Evolutionary conservation across 2,329 filamentous ascomycete species (phyloP).

Genomic region (Apiospora saccharicola): DNA sequence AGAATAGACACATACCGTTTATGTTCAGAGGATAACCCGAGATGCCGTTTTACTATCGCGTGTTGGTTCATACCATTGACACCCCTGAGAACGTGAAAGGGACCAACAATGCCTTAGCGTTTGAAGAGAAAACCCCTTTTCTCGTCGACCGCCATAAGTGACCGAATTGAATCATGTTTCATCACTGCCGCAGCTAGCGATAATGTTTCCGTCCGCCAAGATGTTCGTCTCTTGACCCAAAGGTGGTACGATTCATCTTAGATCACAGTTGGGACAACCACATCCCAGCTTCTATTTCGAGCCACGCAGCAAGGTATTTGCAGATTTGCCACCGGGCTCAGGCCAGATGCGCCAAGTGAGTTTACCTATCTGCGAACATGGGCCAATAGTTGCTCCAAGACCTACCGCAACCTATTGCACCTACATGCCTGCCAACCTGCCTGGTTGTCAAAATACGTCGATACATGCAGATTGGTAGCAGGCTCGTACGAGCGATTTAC

Average conservation of each 20-base stretch:
- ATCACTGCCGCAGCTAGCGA: not conserved
- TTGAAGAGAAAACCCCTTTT: not conserved
- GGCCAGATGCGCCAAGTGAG: not conserved
- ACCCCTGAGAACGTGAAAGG: not conserved
- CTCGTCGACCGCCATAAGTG: not conserved
- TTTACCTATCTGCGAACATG: not conserved
- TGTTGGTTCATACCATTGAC: not conserved
- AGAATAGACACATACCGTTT: not conserved
- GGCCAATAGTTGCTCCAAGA: constrained; percentile 3
- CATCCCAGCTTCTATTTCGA: not conserved
- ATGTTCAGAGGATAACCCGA: not conserved
- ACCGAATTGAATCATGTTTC: not conserved
- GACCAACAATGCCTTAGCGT: not conserved
- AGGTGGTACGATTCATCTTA: constrained; percentile 1
- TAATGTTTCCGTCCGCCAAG: not conserved
- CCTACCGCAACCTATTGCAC: not conserved
- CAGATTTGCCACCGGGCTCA: not conserved
- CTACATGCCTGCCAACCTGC: not conserved
- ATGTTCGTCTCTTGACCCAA: too few species aligned
- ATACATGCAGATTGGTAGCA: not conserved
- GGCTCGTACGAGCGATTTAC: not conserved
- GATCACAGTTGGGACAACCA: not conserved
- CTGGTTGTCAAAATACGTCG: not conserved
- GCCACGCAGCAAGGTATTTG: not conserved
- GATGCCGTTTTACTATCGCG: not conserved